Conservation (phyloP, 2,329 filamentous ascomycete genomes). For the Xylariomycetidae sp. region DNA sequence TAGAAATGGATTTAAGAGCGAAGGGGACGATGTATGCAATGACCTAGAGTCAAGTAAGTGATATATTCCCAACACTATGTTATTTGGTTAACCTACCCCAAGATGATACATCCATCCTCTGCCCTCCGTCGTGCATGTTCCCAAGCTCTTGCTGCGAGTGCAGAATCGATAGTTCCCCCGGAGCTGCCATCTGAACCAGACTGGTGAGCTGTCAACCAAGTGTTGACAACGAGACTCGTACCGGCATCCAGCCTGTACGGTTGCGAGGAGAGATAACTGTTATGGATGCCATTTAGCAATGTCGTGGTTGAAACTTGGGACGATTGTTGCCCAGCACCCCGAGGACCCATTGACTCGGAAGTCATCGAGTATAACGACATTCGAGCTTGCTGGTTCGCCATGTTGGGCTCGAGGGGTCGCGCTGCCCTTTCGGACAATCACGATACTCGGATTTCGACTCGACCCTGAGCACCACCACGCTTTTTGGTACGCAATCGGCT, state of each 20-base stretch:
- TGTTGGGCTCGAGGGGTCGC: constrained; percentile 32
- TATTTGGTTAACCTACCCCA: constrained; percentile 62
- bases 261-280: constrained; percentile 75
- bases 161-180: constrained; percentile 75
- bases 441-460: too few relatives aligned
- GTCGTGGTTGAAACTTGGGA: constrained; percentile 88
- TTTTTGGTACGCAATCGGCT: too few relatives aligned
- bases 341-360: constrained; percentile 56
- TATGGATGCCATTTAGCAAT: constrained; percentile 86
- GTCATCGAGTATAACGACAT: constrained; percentile 67
- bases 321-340: constrained; percentile 61
- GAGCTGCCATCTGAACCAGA: constrained; percentile 62
- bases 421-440: constrained; percentile 38
- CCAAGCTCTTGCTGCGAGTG: constrained; percentile 80
- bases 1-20: constrained; percentile 76
- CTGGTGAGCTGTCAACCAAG: constrained; percentile 80
- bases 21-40: constrained; percentile 83
- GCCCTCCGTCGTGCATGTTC: constrained; percentile 92
- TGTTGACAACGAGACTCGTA: constrained; percentile 90
- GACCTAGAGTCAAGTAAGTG: constrained; percentile 52
- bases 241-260: constrained; percentile 86
- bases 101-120: constrained; percentile 88
- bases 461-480: too few relatives aligned
- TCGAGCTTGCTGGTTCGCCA: constrained; percentile 50
- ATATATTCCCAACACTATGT: background rate